Evolutionary conservation across 2,329 filamentous ascomycete species (phyloP), one percentile per base, ranked within the genome.

Genomic region (Exophiala oligosperma): DNA sequence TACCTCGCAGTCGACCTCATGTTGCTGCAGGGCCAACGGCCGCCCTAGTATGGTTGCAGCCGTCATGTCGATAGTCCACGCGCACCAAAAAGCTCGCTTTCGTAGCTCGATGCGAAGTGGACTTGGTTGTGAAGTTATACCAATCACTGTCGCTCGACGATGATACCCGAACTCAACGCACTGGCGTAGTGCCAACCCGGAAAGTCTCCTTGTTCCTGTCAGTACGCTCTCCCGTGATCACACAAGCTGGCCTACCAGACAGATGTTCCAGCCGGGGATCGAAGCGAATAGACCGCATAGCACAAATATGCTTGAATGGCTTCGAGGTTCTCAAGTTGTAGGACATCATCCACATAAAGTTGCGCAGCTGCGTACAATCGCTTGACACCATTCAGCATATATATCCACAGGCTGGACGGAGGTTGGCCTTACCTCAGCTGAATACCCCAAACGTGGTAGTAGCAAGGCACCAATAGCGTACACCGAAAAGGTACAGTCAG

Each of bases 131-230:
- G 57, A 11, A 37, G 37, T 35, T 32, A 46, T 23, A 1, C 51
- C 24, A 29, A 59, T 52, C 4, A 49, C 46, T 21, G 60, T 64
- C 6, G 44, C 17, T 49, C 53, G 68, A 0, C 71, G 64, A 57
- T 73, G 71, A 38, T 71, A 71, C 1, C 71, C 71, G 3, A 73
- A 59, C 35, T 73, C 69, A 28, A 71, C 66, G 48, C 71, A 73
- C 32, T 71, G 69, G 6, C 71, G 65, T 1, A 73, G 49, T 9
- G 71, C 71, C 24, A 71, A 43, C 1, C 71, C 70, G 7, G 70
- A 66, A 0, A 71, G 51, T 52, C 67, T 69, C 70, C 69, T 70
- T 57, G 35, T 49, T n/a, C 17, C 9, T 28, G 32, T 38, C 21
- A 44, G 21, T 21, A 44, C 23, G 9, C 43, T 3, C 26, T 24